Percentiles rank a stretch among this genome's conserved stretches.
Conservation (phyloP, 257 asterid genomes). For the Rubia yunnanensis region DNA sequence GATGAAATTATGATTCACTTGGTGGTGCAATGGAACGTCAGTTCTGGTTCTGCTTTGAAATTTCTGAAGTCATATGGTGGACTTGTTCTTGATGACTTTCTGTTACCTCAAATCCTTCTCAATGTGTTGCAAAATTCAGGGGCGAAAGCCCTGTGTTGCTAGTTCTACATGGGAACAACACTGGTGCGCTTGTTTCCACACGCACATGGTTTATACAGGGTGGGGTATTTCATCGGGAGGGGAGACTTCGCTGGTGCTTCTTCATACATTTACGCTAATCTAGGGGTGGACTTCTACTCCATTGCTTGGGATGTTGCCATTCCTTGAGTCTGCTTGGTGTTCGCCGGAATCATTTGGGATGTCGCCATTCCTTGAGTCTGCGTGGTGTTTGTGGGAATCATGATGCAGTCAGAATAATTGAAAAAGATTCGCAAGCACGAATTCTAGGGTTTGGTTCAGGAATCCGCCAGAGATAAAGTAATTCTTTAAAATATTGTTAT, state of each 20-base stretch:
- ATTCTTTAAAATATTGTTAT: no score
- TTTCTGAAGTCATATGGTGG: conserved; percentile 48
- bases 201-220: conserved; percentile 53
- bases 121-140: conserved; percentile 29
- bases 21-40: conserved; percentile 8
- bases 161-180: conserved; percentile 53
- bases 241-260: conserved; percentile 18
- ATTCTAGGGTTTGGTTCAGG: no score
- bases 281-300: conserved; percentile 46
- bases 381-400: no score
- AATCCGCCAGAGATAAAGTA: no score
- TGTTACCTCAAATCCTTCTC: conserved; percentile 53
- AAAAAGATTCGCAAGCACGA: no score
- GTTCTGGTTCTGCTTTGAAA: conserved; percentile 23
- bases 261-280: conserved; percentile 56
- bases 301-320: conserved; percentile 62
- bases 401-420: no score
- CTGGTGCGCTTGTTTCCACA: conserved; percentile 48
- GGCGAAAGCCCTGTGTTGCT: conserved; percentile 25
- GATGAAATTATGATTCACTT: no score
- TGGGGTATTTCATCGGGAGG: conserved; percentile 21
- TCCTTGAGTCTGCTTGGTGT: conserved; percentile 36
- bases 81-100: conserved; percentile 50
- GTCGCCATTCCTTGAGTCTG: no score
- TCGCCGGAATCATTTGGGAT: no score